A percentile compares a stretch with the other conserved stretches of the same genome.
Evolutionary conservation across 2,329 filamentous ascomycete species (phyloP).

Genomic region (Penicillium janthinellum): DNA sequence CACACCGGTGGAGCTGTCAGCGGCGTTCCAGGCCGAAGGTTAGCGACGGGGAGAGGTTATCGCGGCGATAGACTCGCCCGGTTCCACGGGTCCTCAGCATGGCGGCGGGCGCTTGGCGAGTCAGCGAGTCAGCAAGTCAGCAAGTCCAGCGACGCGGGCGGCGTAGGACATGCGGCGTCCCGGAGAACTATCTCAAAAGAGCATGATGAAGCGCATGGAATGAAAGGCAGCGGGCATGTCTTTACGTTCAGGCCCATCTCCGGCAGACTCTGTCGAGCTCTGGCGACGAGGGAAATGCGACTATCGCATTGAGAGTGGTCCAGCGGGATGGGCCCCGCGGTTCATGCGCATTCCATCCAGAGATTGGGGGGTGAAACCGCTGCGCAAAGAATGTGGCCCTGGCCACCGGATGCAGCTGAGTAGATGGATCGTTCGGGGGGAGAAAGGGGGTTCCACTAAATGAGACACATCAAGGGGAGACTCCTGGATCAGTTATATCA

Average conservation of each 20-base stretch:
- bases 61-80: conserved; percentile 4
- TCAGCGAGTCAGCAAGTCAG: not conserved
- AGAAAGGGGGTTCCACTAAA: not conserved
- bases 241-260: not conserved
- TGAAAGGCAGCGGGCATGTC: conserved; percentile 14
- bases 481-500: not conserved
- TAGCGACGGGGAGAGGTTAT: not conserved
- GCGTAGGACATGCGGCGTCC: not conserved
- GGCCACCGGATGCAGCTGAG: conserved; percentile 18
- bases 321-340: not conserved
- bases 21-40: not conserved
- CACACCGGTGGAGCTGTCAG: conserved; percentile 10
- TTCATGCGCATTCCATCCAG: conserved; percentile 16
- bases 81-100: not conserved
- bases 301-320: conserved; percentile 17
- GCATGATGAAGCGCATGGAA: conserved; percentile 5
- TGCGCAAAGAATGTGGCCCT: conserved; percentile 12
- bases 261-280: not conserved
- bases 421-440: not conserved
- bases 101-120: not conserved
- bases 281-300: conserved; percentile 7
- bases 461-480: conserved; percentile 5
- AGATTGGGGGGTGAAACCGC: not conserved
- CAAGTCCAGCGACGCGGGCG: conserved; percentile 8
- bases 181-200: not conserved